These are phyloP conservation scores for Amylocystis lapponica DNA, from an alignment of 768 basidiomycete genomes.

Conservation along the genomic window DNA sequence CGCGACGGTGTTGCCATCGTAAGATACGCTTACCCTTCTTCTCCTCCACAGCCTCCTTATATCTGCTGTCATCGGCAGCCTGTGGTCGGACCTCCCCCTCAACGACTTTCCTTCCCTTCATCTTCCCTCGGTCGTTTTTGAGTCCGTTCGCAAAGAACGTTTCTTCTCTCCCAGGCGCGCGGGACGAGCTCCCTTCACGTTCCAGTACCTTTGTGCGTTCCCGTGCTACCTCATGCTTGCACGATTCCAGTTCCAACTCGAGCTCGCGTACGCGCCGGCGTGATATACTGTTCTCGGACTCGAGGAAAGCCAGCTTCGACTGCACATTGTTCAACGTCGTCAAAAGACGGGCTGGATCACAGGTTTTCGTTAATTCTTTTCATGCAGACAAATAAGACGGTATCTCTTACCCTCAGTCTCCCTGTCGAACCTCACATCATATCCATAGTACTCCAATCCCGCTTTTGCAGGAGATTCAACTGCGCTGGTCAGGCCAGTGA, in stretches of 20 bases:
- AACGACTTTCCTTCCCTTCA: conserved; percentile 28
- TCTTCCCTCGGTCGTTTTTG: too few relatives aligned
- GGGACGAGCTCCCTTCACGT: conserved; percentile 43
- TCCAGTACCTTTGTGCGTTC: conserved; percentile 64
- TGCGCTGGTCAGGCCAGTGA: conserved; percentile 78
- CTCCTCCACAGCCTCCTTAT: conserved; percentile 78
- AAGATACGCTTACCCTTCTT: conserved; percentile 64
- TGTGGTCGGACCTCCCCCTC: conserved; percentile 28
- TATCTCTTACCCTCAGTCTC: conserved; percentile 57
- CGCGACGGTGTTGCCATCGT: background rate
- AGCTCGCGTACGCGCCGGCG: conserved; percentile 80
- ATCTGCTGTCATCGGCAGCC: conserved; percentile 33
- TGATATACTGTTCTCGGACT: conserved; percentile 78
- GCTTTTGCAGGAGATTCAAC: conserved; percentile 67
- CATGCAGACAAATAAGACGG: background rate
- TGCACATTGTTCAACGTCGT: conserved; percentile 60
- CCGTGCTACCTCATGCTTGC: conserved; percentile 68
- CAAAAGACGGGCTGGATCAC: conserved; percentile 60
- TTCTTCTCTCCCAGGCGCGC: too few relatives aligned
- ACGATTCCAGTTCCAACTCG: conserved; percentile 79
- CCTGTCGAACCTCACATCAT: conserved; percentile 37
- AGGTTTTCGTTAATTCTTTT: too few relatives aligned
- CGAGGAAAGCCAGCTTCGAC: conserved; percentile 62
- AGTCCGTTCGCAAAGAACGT: too few relatives aligned
- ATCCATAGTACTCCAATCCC: conserved; percentile 46